Evolutionary conservation across 73 alveolate species (phyloP).

Genomic region (Paramecium pentaurelia): DNA sequence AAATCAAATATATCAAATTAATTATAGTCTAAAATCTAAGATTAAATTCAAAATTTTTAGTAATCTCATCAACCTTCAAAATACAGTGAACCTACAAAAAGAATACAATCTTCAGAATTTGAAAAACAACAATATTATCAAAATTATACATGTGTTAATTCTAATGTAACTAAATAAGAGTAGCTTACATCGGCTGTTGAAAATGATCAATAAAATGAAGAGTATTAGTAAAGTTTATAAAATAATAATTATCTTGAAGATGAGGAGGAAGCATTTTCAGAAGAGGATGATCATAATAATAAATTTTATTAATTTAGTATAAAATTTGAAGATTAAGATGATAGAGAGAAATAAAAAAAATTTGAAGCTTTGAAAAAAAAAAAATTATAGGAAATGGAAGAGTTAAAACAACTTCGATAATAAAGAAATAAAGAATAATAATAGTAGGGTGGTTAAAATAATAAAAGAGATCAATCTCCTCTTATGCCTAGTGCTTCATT

Average conservation of each 20-base stretch:
- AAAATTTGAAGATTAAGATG: constrained; percentile 13
- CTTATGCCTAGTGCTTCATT: constrained; percentile 46
- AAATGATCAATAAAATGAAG: background rate
- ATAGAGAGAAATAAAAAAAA: background rate
- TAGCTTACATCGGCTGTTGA: background rate
- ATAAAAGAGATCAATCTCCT: background rate
- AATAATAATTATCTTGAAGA: background rate
- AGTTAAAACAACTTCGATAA: background rate
- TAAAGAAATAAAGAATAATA: background rate
- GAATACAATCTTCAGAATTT: background rate
- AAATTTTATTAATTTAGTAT: constrained; percentile 26
- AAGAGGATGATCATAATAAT: background rate
- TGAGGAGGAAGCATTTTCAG: constrained; percentile 1
- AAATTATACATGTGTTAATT: background rate
- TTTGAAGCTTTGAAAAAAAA: background rate
- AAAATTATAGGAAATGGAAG: constrained; percentile 45
- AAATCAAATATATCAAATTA: background rate
- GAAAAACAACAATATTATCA: background rate
- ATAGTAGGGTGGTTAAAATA: background rate
- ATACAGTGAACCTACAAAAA: background rate
- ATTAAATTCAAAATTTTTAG: background rate
- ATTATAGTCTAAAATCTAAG: background rate
- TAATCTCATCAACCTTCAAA: background rate
- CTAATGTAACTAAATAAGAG: background rate
- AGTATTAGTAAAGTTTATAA: background rate